Conservation (phyloP, 2,329 filamentous ascomycete genomes). For the Aspergillus sp. region DNA sequence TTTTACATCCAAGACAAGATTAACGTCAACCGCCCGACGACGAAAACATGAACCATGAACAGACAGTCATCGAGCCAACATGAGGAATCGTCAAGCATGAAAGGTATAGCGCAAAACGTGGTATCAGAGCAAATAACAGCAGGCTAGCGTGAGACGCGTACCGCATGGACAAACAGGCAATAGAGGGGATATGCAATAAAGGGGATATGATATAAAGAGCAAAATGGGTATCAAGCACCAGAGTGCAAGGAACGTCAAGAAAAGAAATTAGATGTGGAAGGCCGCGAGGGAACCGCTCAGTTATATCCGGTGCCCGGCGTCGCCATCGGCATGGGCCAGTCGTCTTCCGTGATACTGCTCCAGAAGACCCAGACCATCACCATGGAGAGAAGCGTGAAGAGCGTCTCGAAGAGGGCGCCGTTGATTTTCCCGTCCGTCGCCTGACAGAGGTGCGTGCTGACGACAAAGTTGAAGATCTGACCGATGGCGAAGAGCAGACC, state of each 20-base stretch:
- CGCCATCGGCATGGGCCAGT: conserved; percentile 70
- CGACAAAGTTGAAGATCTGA: conserved; percentile 93
- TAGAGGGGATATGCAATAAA: conserved; percentile 6
- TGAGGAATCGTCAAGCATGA: conserved; percentile 15
- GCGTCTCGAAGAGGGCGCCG: conserved; percentile 84
- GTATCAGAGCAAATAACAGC: conserved; percentile 13
- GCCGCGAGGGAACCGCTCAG: neutral
- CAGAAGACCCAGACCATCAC: conserved; percentile 90
- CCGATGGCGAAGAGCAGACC: conserved; percentile 83
- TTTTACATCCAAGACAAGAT: neutral
- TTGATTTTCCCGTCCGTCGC: conserved; percentile 85
- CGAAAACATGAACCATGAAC: conserved; percentile 3
- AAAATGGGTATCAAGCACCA: conserved; percentile 7
- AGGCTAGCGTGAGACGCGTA: neutral
- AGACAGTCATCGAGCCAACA: conserved; percentile 8
- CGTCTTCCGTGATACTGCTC: conserved; percentile 98
- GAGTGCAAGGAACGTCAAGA: conserved; percentile 11
- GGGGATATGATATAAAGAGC: neutral
- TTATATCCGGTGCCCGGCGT: conserved; percentile 28
- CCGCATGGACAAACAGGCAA: conserved; percentile 4
- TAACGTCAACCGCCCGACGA: conserved; percentile 2
- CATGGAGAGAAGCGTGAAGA: conserved; percentile 86
- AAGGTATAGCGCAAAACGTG: conserved; percentile 13
- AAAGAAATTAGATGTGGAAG: neutral
- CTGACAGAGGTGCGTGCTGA: conserved; percentile 86